phyloP scores from a whole-genome alignment of 2,329 filamentous ascomycete species.

The Tolypocladium capitatum region DNA sequence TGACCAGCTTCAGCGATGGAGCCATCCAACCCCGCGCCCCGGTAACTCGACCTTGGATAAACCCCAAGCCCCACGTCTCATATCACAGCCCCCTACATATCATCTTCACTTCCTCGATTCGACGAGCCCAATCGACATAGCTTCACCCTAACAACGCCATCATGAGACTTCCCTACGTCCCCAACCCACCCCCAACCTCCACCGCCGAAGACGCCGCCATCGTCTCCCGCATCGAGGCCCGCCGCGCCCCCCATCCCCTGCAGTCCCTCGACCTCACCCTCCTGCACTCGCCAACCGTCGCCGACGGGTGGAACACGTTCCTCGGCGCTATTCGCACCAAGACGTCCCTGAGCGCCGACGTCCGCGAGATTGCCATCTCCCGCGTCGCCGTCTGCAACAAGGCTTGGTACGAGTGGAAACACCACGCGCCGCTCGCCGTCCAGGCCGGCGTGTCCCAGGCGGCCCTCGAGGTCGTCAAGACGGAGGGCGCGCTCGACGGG shows the following conservation, averaged over 20 bases:
- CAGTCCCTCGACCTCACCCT: conserved; percentile 65
- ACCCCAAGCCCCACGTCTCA: neutral
- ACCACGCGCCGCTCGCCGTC: conserved; percentile 58
- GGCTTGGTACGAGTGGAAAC: conserved; percentile 76
- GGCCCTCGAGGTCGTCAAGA: conserved; percentile 32
- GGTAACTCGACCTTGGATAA: neutral
- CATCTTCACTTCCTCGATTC: neutral
- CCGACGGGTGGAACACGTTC: conserved; percentile 63
- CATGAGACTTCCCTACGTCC: conserved; percentile 57
- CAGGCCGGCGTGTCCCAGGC: conserved; percentile 42
- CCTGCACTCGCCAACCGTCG: conserved; percentile 59
- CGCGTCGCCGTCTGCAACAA: conserved; percentile 68
- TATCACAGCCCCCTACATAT: neutral
- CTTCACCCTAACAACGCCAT: neutral
- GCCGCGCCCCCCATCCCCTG: conserved; percentile 55
- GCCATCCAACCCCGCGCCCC: neutral
- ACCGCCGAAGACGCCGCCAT: conserved; percentile 39
- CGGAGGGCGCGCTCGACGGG: conserved; percentile 10
- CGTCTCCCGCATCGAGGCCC: conserved; percentile 48
- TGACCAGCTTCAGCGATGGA: neutral
- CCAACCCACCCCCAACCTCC: conserved; percentile 34
- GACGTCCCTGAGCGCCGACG: conserved; percentile 34
- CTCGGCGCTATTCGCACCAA: conserved; percentile 48
- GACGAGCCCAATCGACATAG: neutral
- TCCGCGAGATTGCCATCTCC: conserved; percentile 70